phyloP scores from a whole-genome alignment of 2,329 filamentous ascomycete genomes.

The Tolypocladium pustulatum region DNA sequence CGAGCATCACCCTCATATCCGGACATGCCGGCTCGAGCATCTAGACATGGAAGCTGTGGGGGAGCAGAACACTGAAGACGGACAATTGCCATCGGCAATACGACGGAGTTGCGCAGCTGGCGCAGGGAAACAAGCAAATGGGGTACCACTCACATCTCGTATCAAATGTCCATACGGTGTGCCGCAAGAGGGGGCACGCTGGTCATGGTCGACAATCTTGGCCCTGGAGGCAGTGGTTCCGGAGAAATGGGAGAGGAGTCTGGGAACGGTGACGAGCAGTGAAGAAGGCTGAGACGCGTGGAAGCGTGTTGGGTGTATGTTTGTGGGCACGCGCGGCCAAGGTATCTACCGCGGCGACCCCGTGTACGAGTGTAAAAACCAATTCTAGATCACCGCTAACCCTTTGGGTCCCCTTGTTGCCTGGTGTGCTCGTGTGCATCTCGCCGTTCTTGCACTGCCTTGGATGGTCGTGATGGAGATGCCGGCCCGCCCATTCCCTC shows the following conservation, averaged over 20 bases:
- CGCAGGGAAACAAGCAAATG: not conserved
- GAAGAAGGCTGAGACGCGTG: not conserved
- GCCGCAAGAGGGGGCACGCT: not conserved
- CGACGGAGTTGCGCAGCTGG: not conserved
- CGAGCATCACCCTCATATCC: not conserved
- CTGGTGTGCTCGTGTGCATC: not conserved
- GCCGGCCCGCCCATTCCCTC: not conserved
- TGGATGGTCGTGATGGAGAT: not conserved
- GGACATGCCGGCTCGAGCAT: not conserved
- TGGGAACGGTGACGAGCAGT: not conserved
- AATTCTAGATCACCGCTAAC: conserved; percentile 8
- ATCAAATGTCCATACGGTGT: not conserved
- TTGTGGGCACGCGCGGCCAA: not conserved
- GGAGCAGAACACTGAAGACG: not conserved
- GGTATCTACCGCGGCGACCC: not conserved
- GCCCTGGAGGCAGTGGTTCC: not conserved
- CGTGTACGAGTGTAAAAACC: conserved; percentile 29
- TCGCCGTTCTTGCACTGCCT: not conserved
- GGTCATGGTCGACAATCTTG: not conserved
- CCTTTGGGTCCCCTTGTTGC: not conserved
- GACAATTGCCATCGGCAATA: not conserved
- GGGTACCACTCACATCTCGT: not conserved
- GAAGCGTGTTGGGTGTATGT: conserved; percentile 3
- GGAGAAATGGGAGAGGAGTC: not conserved
- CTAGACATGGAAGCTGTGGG: not conserved